Evolutionary conservation across 495 filamentous ascomycete genomes (phyloP).

Genomic region (Thermochaetoides thermophila): DNA sequence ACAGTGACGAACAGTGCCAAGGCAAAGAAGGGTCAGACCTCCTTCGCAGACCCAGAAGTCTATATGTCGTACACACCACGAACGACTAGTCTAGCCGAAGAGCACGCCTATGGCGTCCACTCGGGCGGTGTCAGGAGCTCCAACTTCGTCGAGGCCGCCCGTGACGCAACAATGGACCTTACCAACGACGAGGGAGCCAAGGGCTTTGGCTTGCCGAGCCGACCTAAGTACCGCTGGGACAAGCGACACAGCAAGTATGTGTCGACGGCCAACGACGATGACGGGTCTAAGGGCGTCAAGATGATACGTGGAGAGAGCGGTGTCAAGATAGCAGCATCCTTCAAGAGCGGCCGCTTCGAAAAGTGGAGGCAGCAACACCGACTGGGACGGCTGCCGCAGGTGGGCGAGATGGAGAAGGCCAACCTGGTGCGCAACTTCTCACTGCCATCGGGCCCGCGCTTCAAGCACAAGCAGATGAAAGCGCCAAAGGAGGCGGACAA

Average conservation of each 20-base stretch:
- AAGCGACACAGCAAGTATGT: constrained; percentile 96
- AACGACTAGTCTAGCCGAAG: constrained; percentile 62
- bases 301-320: constrained; percentile 84
- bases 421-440: constrained; percentile 56
- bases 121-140: constrained; percentile 46
- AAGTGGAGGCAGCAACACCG: constrained; percentile 77
- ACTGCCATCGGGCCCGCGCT: constrained; percentile 37
- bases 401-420: constrained; percentile 62
- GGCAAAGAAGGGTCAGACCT: constrained; percentile 27
- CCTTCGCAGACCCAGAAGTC: constrained; percentile 69
- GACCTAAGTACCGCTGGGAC: constrained; percentile 79
- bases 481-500: constrained; percentile 89
- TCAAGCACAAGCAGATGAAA: constrained; percentile 67
- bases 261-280: constrained; percentile 74
- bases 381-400: constrained; percentile 57
- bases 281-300: constrained; percentile 72
- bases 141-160: constrained; percentile 72
- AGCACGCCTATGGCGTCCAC: constrained; percentile 82
- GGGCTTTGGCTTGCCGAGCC: constrained; percentile 56
- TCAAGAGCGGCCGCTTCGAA: constrained; percentile 87
- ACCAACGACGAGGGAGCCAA: constrained; percentile 68
- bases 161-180: constrained; percentile 77
- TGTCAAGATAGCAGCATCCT: constrained; percentile 86
- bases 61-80: constrained; percentile 92
- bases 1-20: constrained; percentile 58